Evolutionary conservation across 2,329 filamentous ascomycete genomes (phyloP).

Genomic region (Aspergillus sp.): DNA sequence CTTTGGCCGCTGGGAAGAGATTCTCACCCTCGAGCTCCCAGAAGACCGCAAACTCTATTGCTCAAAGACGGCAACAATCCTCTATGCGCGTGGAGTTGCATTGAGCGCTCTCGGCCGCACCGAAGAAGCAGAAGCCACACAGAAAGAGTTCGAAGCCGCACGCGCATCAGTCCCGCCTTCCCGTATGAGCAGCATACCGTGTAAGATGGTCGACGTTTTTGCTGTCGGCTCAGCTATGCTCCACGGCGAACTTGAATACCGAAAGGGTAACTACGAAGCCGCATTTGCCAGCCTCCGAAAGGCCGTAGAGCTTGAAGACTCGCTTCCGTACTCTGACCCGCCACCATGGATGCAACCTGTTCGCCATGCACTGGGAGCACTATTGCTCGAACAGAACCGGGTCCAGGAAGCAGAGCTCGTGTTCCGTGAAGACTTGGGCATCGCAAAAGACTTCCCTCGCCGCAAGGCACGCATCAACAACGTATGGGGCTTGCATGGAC

Average conservation of each 20-base stretch:
- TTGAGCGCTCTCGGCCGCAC: conserved; percentile 51
- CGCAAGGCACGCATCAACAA: conserved; percentile 61
- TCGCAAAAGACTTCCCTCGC: conserved; percentile 49
- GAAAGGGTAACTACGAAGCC: conserved; percentile 48
- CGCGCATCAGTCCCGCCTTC: conserved; percentile 47
- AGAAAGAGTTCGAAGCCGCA: conserved; percentile 45
- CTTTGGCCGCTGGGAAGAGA: conserved; percentile 63
- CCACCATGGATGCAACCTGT: conserved; percentile 72
- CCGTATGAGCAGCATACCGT: conserved; percentile 61
- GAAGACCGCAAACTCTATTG: conserved; percentile 55
- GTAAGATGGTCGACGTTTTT: conserved; percentile 50
- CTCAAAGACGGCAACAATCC: conserved; percentile 57
- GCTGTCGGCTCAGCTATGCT: conserved; percentile 57
- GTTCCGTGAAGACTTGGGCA: conserved; percentile 55
- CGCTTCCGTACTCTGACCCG: conserved; percentile 61
- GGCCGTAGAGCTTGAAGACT: conserved; percentile 55
- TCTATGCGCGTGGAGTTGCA: conserved; percentile 62
- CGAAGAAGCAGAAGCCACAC: conserved; percentile 46
- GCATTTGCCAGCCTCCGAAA: conserved; percentile 53
- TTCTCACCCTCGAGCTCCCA: conserved; percentile 52
- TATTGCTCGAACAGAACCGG: conserved; percentile 58
- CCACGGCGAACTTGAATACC: conserved; percentile 64
- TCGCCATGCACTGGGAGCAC: conserved; percentile 60
- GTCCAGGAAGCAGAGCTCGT: conserved; percentile 47
- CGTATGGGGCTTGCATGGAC: conserved; percentile 66